Percentiles rank a stretch among this genome's conserved stretches.
Evolutionary conservation across 163 green algal genomes (phyloP).

Genomic region (Chlorella variabilis): DNA sequence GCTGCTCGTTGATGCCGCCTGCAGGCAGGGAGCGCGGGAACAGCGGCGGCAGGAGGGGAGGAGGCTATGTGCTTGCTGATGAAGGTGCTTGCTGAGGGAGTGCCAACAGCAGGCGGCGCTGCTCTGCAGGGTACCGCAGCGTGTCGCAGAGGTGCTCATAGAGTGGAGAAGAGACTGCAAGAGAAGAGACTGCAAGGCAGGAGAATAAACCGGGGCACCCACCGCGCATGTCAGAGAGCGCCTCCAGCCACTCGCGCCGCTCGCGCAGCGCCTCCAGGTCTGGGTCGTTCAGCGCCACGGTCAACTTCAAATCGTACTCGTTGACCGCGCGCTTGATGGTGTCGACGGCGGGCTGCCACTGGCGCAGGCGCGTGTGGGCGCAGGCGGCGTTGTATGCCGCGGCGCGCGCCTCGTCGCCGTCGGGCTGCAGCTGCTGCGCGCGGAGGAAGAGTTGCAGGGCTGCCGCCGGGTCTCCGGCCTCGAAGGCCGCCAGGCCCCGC

Average conservation of each 20-base stretch:
- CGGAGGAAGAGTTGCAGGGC: slow-evolving; percentile 77
- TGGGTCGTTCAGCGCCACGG: slow-evolving; percentile 81
- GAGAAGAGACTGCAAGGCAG: not conserved
- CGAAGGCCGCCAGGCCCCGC: slow-evolving; percentile 36
- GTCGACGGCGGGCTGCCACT: slow-evolving; percentile 84
- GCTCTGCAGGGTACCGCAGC: no score
- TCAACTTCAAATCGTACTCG: slow-evolving; percentile 84
- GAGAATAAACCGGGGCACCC: not conserved
- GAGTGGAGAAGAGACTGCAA: no score
- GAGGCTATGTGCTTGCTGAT: not conserved
- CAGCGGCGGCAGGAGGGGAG: no score
- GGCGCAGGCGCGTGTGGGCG: slow-evolving; percentile 76
- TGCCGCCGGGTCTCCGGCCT: slow-evolving; percentile 36
- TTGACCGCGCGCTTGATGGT: slow-evolving; percentile 82
- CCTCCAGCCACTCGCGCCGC: slow-evolving; percentile 85
- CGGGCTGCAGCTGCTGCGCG: slow-evolving; percentile 76
- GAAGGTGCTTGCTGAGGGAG: not conserved
- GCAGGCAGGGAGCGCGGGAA: slow-evolving; percentile 23
- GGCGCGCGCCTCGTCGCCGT: slow-evolving; percentile 82
- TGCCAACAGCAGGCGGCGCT: no score
- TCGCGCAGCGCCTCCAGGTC: slow-evolving; percentile 88
- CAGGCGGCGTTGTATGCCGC: slow-evolving; percentile 94
- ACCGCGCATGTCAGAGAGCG: slow-evolving; percentile 47
- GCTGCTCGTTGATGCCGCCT: slow-evolving; percentile 66
- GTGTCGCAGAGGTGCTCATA: no score